A percentile compares a stretch with the other conserved stretches of the same genome.
These are phyloP conservation scores for Leccinum subrobustum DNA, from an alignment of 1,284 basidiomycete genomes.

Conservation along the genomic window DNA sequence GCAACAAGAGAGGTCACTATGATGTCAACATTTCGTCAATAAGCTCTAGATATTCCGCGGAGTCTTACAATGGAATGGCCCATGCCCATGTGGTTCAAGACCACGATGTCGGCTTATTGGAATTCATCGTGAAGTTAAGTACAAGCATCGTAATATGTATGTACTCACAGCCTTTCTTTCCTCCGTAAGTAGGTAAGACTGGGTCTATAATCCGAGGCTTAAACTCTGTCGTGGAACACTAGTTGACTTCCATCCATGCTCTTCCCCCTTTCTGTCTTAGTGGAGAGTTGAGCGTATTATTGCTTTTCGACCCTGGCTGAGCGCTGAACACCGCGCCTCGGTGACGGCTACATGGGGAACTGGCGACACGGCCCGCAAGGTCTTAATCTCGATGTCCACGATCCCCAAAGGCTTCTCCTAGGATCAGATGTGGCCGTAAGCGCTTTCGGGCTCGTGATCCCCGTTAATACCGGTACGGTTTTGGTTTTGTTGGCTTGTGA, in stretches of 20 bases:
- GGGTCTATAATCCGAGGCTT: neutral
- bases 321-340: neutral
- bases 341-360: neutral
- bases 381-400: conserved; percentile 8
- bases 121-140: neutral
- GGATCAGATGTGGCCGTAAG: conserved; percentile 4
- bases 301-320: neutral
- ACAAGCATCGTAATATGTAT: neutral
- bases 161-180: neutral
- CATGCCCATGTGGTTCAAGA: neutral
- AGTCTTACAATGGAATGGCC: neutral
- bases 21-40: neutral
- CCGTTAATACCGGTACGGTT: neutral
- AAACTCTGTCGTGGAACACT: neutral
- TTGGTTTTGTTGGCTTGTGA: neutral
- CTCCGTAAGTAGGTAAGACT: neutral
- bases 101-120: neutral
- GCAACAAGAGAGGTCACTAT: neutral
- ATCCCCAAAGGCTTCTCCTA: neutral
- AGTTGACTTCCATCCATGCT: neutral
- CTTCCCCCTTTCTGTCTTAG: neutral
- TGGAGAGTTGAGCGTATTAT: neutral
- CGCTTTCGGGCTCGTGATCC: neutral
- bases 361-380: neutral
- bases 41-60: conserved; percentile 2